A percentile compares a stretch with the other conserved stretches of the same genome.
Conservation (phyloP, 2,329 filamentous ascomycete genomes). For the Gnomoniopsis smithogilvyi region DNA sequence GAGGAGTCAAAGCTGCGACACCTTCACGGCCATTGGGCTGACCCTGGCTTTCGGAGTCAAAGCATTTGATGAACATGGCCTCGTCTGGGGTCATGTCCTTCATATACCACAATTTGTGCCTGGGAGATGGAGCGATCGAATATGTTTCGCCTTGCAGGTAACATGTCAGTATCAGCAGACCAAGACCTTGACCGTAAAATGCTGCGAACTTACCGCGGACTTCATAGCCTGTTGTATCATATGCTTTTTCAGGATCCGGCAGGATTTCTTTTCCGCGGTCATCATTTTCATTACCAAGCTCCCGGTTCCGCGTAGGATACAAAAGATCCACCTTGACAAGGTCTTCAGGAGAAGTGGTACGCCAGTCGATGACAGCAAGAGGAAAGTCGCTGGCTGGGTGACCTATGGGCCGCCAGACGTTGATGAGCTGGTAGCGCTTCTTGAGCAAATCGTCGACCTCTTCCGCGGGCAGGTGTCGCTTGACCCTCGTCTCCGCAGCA, state of each 20-base stretch:
- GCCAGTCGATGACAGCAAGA: conserved; percentile 63
- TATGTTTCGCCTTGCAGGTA: conserved; percentile 55
- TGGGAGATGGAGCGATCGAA: conserved; percentile 52
- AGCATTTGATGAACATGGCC: conserved; percentile 49
- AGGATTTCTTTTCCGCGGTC: conserved; percentile 57
- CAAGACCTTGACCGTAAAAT: background rate
- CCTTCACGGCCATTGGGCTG: conserved; percentile 34
- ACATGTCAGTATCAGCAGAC: background rate
- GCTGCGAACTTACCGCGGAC: conserved; percentile 33
- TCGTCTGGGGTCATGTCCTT: conserved; percentile 64
- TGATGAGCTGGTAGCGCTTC: conserved; percentile 64
- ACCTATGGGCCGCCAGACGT: conserved; percentile 68
- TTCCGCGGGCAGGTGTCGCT: conserved; percentile 52
- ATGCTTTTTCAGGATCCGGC: conserved; percentile 41
- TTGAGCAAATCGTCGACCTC: conserved; percentile 56
- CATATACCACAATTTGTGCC: conserved; percentile 61
- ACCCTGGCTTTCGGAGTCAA: conserved; percentile 43
- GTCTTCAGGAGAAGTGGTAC: conserved; percentile 53
- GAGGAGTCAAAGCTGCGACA: conserved; percentile 45
- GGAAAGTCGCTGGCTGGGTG: conserved; percentile 61
- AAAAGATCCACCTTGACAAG: conserved; percentile 60
- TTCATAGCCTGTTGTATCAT: conserved; percentile 59
- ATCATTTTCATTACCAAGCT: conserved; percentile 38
- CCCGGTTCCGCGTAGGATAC: conserved; percentile 47
- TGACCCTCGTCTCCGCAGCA: conserved; percentile 59